Conservation (phyloP, 495 filamentous ascomycete genomes). For the Lophiostoma macrostomum region DNA sequence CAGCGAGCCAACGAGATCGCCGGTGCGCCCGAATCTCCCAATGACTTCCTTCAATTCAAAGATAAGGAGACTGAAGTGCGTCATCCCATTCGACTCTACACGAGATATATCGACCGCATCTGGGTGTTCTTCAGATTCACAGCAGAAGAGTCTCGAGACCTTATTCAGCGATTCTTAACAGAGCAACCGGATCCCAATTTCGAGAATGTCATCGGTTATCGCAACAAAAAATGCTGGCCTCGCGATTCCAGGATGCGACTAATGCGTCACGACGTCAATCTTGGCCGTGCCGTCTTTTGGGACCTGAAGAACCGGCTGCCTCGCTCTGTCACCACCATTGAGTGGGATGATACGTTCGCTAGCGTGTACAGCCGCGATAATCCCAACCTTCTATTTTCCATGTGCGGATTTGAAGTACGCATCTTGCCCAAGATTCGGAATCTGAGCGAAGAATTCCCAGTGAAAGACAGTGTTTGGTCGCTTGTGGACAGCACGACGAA, state of each 20-base stretch:
- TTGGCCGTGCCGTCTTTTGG: conserved; percentile 98
- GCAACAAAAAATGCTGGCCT: conserved; percentile 99
- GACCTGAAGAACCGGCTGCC: conserved; percentile 97
- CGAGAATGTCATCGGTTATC: conserved; percentile 98
- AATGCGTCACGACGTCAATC: conserved; percentile 99
- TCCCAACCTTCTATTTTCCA: conserved; percentile 94
- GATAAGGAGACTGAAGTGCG: conserved; percentile 85
- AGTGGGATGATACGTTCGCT: conserved; percentile 99
- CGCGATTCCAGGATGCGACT: conserved; percentile 95
- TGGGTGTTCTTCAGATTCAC: conserved; percentile 97
- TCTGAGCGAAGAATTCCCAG: conserved; percentile 90
- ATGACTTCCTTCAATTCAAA: conserved; percentile 97
- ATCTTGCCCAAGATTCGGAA: conserved; percentile 96
- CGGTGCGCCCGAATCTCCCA: conserved; percentile 91
- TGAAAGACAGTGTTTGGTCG: conserved; percentile 98
- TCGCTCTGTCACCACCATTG: conserved; percentile 90
- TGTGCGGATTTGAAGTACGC: conserved; percentile 97
- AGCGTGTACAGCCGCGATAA: conserved; percentile 99
- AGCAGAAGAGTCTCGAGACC: conserved; percentile 89
- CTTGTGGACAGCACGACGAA: conserved; percentile 94
- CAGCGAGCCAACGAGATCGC: conserved; percentile 96
- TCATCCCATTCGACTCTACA: conserved; percentile 95
- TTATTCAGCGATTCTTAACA: conserved; percentile 96
- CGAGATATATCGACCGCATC: conserved; percentile 94
- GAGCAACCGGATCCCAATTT: conserved; percentile 99